phyloP scores from a whole-genome alignment of 768 basidiomycete species.

The Pleurotus cornucopiae region DNA sequence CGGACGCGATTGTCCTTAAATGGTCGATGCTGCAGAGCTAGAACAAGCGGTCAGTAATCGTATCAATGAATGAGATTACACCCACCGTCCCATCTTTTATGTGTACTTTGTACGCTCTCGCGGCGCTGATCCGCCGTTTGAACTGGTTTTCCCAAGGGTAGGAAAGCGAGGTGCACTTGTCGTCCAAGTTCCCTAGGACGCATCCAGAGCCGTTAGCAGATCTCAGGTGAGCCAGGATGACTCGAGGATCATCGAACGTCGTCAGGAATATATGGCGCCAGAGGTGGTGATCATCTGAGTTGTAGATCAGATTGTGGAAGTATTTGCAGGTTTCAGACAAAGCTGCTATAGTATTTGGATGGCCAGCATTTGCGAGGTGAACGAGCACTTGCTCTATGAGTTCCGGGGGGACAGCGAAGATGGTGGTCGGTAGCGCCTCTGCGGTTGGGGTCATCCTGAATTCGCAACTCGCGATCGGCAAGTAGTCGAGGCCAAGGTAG shows the following conservation, averaged over 20 bases:
- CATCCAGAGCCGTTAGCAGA: conserved; percentile 4
- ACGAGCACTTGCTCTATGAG: conserved; percentile 34
- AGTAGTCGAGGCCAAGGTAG: no score
- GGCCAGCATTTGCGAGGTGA: conserved; percentile 14
- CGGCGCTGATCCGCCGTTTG: neutral
- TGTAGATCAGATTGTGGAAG: conserved; percentile 31
- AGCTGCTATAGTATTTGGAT: conserved; percentile 28
- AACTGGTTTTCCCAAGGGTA: conserved; percentile 2
- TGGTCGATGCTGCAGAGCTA: neutral
- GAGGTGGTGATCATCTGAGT: conserved; percentile 28
- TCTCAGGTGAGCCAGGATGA: conserved; percentile 9
- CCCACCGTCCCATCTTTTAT: neutral
- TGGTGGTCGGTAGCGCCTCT: conserved; percentile 12
- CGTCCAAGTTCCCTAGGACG: neutral
- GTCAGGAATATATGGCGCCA: conserved; percentile 48
- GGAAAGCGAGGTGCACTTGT: conserved; percentile 12
- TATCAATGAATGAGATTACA: neutral
- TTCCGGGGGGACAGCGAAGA: conserved; percentile 30
- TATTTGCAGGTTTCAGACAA: conserved; percentile 30
- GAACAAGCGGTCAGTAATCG: neutral
- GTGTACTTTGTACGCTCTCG: neutral
- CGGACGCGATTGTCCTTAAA: neutral
- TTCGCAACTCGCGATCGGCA: no score
- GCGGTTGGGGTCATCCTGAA: no score
- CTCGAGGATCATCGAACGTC: conserved; percentile 47